Evolutionary conservation across 768 basidiomycete species (phyloP), one percentile per base, ranked within the genome.

Genomic region (Lactifluus hygrophoroides): DNA sequence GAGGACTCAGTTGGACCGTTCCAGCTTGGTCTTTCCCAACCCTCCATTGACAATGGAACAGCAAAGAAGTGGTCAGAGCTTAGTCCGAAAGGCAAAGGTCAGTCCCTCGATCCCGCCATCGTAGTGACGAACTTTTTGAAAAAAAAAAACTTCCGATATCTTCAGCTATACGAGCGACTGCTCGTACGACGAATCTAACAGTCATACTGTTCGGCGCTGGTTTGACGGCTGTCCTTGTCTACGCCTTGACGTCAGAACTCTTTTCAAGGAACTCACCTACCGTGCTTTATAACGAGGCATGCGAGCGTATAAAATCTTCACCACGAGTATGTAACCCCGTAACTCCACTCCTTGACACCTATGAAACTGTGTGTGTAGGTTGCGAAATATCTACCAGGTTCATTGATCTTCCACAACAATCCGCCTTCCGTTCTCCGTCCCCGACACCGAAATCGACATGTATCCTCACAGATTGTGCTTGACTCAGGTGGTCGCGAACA

Each of bases 191-290:
- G 6, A 82, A 78, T 60, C 62, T 81, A 23, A 72, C 75, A 8
- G 79, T 83, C 42, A 81, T 82, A 55, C 67, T 93, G 17, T 72
- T 90, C 30, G 90, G 90, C n/a, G 90, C 89, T 5, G 86, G 88
- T 17, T 74, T 93, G 25, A 88, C 88, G 30, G 80, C 80, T 7
- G 77, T 93, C 38, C 78, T 93, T 35, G 72, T 83, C 25, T 93
- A 91, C 67, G 87, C 87, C 21, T 76, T 92, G 32, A 85, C 86
- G 16, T 85, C 90, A 7, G 90, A 93, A 67, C 74, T 92, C 7
- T 90, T 91, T 69, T 90, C 90, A n/a, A 83, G 80, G 68, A 93
- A 93, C 68, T 91, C 89, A 27, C 87, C 90, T 5, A 90, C 90
- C 4, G 87, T 89, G 27, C 72, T 93, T 32, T 90, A 90, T 66